Conservation (phyloP, 345 rosid genomes). For the Mangifera indica region DNA sequence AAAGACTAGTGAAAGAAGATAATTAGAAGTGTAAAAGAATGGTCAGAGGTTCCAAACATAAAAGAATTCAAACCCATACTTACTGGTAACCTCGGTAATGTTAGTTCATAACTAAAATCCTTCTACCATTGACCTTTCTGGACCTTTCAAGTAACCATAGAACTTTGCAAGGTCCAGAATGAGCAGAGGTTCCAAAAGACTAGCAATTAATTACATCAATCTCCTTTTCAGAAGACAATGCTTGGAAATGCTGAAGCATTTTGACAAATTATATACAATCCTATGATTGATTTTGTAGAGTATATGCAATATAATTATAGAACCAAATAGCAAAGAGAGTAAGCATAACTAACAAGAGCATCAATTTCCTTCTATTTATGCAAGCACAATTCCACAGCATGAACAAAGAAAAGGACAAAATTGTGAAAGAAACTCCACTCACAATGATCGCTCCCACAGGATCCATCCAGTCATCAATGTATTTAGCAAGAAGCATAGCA, state of each 20-base stretch:
- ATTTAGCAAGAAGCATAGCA: constrained; percentile 88
- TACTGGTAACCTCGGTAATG: too few species aligned
- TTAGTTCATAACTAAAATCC: too few species aligned
- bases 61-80: too few species aligned
- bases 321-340: neutral
- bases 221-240: neutral
- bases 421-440: constrained; percentile 30
- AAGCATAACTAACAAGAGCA: constrained; percentile 5
- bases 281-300: neutral
- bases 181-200: too few species aligned
- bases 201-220: too few species aligned
- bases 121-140: too few species aligned
- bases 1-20: neutral
- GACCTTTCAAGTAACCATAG: too few species aligned
- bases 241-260: neutral
- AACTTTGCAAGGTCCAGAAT: too few species aligned
- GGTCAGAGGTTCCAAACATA: too few species aligned
- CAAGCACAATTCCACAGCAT: neutral
- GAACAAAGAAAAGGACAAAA: neutral
- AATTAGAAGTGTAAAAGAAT: too few species aligned
- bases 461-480: constrained; percentile 81
- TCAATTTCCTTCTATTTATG: neutral
- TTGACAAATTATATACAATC: neutral
- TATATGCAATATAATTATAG: neutral
- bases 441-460: constrained; percentile 98